A percentile compares a stretch with the other conserved stretches of the same genome.
These are phyloP conservation scores for Phytophthora multivora DNA, from an alignment of 352 stramenopile species.

Conservation along the genomic window DNA sequence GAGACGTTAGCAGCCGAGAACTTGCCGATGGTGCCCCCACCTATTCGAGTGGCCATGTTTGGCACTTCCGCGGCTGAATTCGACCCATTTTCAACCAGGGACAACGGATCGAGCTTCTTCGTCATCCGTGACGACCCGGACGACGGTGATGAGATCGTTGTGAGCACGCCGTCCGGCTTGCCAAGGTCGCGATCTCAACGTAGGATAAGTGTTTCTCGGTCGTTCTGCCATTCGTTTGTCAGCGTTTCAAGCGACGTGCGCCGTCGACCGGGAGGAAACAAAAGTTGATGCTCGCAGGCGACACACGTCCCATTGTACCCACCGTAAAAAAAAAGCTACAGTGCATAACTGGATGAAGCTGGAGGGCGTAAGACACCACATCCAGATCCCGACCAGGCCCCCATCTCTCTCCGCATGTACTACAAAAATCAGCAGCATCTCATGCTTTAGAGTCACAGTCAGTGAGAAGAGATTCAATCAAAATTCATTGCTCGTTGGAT, in stretches of 20 bases:
- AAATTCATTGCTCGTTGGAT: no score
- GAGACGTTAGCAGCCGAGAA: constrained; percentile 39
- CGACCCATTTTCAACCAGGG: constrained; percentile 51
- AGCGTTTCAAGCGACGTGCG: constrained; percentile 1
- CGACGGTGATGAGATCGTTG: constrained; percentile 30
- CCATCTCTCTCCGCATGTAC: not conserved
- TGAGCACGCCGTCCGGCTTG: not conserved
- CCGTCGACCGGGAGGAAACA: not conserved
- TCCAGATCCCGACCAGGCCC: not conserved
- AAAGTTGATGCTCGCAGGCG: not conserved
- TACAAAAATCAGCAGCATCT: not conserved
- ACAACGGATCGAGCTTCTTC: constrained; percentile 58
- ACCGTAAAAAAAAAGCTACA: no score
- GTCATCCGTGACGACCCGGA: constrained; percentile 51
- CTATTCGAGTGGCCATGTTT: constrained; percentile 73
- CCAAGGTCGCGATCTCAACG: constrained; percentile 1
- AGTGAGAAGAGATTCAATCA: no score
- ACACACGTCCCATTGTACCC: no score
- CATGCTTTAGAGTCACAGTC: not conserved
- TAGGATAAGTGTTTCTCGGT: constrained; percentile 8
- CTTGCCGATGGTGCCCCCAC: constrained; percentile 47
- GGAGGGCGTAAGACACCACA: not conserved
- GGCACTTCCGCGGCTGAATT: constrained; percentile 48
- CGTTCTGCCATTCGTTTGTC: not conserved
- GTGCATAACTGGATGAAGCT: not conserved